phyloP scores from a whole-genome alignment of 2,329 filamentous ascomycete species.

The Trichoderma arundinaceum region DNA sequence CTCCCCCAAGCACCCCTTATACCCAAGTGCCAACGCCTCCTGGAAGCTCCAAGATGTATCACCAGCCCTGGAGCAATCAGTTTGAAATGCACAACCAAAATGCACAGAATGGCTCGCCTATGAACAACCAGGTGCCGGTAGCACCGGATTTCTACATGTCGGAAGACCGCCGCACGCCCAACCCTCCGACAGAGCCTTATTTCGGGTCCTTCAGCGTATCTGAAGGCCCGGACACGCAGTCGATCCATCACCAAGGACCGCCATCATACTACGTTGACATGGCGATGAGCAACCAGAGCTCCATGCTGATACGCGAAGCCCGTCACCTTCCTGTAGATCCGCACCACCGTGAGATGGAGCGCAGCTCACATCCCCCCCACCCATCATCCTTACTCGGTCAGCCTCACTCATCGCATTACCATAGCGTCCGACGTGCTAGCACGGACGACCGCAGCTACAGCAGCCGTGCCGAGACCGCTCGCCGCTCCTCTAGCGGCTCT shows the following conservation, averaged over 20 bases:
- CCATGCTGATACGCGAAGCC: slow-evolving; percentile 38
- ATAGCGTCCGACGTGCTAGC: slow-evolving; percentile 37
- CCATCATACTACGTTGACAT: slow-evolving; percentile 42
- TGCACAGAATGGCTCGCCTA: slow-evolving; percentile 54
- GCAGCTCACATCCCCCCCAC: slow-evolving; percentile 26
- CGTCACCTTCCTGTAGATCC: slow-evolving; percentile 37
- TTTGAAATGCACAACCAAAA: slow-evolving; percentile 52
- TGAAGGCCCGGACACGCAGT: slow-evolving; percentile 39
- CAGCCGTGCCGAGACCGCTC: slow-evolving; percentile 26
- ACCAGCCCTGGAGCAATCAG: slow-evolving; percentile 45
- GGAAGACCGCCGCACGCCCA: slow-evolving; percentile 48
- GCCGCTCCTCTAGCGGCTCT: slow-evolving; percentile 39
- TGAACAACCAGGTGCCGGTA: slow-evolving; percentile 48
- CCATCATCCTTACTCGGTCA: slow-evolving; percentile 37
- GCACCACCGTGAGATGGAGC: slow-evolving; percentile 38
- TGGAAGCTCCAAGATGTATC: slow-evolving; percentile 54
- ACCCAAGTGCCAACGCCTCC: slow-evolving; percentile 57
- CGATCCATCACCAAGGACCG: slow-evolving; percentile 35
- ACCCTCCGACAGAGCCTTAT: slow-evolving; percentile 45
- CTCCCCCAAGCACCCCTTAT: slow-evolving; percentile 44
- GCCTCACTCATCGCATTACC: slow-evolving; percentile 36
- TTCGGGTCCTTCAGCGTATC: slow-evolving; percentile 48
- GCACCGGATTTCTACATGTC: slow-evolving; percentile 48
- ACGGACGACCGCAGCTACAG: slow-evolving; percentile 34
- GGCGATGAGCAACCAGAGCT: slow-evolving; percentile 39